Evolutionary conservation across 768 basidiomycete genomes (phyloP).

Genomic region (Hericium coralloides): DNA sequence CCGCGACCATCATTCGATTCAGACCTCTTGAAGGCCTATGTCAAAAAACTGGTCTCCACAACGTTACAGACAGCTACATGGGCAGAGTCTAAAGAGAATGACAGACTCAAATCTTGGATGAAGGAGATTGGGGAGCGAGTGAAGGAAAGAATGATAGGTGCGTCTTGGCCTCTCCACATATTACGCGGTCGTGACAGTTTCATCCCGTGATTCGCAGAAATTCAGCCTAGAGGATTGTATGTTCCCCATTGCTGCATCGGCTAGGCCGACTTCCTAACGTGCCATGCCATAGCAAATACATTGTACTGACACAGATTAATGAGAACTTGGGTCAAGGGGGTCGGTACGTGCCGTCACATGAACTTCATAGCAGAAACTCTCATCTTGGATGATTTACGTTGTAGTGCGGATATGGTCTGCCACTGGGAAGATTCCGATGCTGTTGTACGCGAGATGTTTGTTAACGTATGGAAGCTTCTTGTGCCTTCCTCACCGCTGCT

Average conservation of each 20-base stretch:
- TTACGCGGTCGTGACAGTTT: not conserved
- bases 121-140: slow-evolving; percentile 79
- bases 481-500: slow-evolving; percentile 2
- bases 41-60: slow-evolving; percentile 70
- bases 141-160: slow-evolving; percentile 71
- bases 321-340: slow-evolving; percentile 83
- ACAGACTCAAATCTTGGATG: slow-evolving; percentile 66
- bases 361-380: slow-evolving; percentile 6
- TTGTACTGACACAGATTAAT: slow-evolving; percentile 77
- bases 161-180: not conserved
- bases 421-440: slow-evolving; percentile 86
- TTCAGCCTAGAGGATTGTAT: slow-evolving; percentile 73
- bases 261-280: slow-evolving; percentile 1
- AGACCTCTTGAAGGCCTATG: slow-evolving; percentile 66
- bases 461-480: slow-evolving; percentile 47
- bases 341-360: slow-evolving; percentile 39
- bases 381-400: not conserved
- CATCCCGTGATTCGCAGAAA: slow-evolving; percentile 32
- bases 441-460: slow-evolving; percentile 70
- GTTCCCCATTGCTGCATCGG: not conserved
- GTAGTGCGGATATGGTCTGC: slow-evolving; percentile 70
- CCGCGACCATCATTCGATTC: slow-evolving; percentile 54
- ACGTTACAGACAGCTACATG: slow-evolving; percentile 58
- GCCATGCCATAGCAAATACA: slow-evolving; percentile 57
- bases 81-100: slow-evolving; percentile 61